Evolutionary conservation across 495 filamentous ascomycete species (phyloP), one percentile per base, ranked within the genome.

Genomic region (Aspergillus campestris): DNA sequence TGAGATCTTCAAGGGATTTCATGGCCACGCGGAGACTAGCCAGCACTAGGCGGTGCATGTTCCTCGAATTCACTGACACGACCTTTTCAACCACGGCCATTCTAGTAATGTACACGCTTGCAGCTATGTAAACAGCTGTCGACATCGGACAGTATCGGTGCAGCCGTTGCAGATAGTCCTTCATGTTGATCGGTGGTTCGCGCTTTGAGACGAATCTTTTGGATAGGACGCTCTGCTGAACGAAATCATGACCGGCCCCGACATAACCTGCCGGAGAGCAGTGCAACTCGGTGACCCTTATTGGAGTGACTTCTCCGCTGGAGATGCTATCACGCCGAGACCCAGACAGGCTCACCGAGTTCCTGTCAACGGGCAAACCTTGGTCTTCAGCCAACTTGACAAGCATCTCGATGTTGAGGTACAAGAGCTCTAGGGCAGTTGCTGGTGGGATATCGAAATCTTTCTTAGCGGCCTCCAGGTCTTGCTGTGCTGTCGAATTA

Each of bases 141-240:
- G 89, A 94, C 80, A 96, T 85, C 14, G 94, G 91, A 52, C 92
- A 98, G 61, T 82, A 97, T 32, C 72, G 74, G 60, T 97, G 91
- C 39, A 97, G 78, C 36, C 92, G 86, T 49, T 80, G 65, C 13
- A 96, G 73, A 61, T 98, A 98, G 38, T 94, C 84, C 52, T 84
- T 80, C 37, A 97, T 69, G 8, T 83, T 69, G 42, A 97, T 87
- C 2, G 80, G 77, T 8, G 92, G 92, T 1, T 85, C 79, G 31
- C 80, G 76, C 57, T 92, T 94, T 15, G 86, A 91, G 62, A 90
- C 90, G 66, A 98, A 98, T 47, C 92, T 89, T 28, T 87, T 80
- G 8, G 85, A 84, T 40, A 97, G 82, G 44, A 89, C 83, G 44
- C 77, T 78, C 52, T 87, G 82, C 61, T 95, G 89, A 14, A 81